Percentiles rank a stretch among this genome's conserved stretches.
These are phyloP conservation scores for Verticillium longisporum DNA, from an alignment of 2,329 filamentous ascomycete species.

Conservation along the genomic window DNA sequence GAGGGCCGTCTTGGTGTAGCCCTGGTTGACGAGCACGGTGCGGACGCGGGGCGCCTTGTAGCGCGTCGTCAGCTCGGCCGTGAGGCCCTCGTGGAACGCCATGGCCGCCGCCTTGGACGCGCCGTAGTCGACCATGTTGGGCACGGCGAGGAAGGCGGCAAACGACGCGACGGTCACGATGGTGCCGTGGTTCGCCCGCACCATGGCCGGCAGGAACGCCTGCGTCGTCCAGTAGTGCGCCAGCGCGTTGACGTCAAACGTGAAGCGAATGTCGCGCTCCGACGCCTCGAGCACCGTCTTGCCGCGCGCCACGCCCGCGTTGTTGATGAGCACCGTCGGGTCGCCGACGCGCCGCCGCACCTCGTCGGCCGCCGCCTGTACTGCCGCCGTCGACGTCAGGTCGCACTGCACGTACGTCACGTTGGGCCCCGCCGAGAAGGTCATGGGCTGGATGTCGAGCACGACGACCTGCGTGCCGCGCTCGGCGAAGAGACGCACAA, in stretches of 20 bases:
- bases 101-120: constrained; percentile 60
- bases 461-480: constrained; percentile 62
- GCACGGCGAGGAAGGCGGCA: constrained; percentile 53
- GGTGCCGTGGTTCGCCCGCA: constrained; percentile 61
- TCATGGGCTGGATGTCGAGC: constrained; percentile 60
- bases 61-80: constrained; percentile 47
- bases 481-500: constrained; percentile 60
- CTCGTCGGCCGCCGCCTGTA: constrained; percentile 42
- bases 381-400: constrained; percentile 50
- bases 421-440: constrained; percentile 41
- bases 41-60: constrained; percentile 59
- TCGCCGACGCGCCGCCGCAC: constrained; percentile 52
- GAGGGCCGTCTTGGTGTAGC: constrained; percentile 54
- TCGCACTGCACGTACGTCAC: constrained; percentile 68
- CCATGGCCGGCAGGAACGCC: constrained; percentile 62
- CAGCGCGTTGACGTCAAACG: constrained; percentile 65
- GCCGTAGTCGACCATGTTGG: constrained; percentile 61
- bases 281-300: constrained; percentile 53
- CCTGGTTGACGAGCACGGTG: constrained; percentile 60
- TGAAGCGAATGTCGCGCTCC: constrained; percentile 54
- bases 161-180: constrained; percentile 63
- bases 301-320: constrained; percentile 58
- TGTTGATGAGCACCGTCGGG: constrained; percentile 67
- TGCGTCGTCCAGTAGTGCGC: constrained; percentile 59
- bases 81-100: constrained; percentile 61